Evolutionary conservation across 352 stramenopile genomes (phyloP).

Genomic region (Aphanomyces cochlioides): DNA sequence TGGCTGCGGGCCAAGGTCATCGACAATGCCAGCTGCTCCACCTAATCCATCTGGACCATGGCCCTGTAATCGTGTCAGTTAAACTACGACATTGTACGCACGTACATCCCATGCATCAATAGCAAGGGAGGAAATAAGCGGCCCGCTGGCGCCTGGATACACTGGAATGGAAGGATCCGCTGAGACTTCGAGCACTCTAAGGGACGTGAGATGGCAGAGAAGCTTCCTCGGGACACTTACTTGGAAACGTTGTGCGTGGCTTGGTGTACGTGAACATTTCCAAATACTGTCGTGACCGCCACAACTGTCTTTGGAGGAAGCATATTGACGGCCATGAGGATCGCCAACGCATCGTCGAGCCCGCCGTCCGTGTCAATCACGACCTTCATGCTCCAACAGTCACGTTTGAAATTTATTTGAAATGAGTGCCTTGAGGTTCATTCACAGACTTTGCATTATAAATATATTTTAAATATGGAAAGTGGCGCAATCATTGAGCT

Average conservation of each 20-base stretch:
- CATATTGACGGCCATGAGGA: slow-evolving; percentile 67
- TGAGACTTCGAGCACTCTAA: slow-evolving; percentile 60
- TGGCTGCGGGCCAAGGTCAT: background rate
- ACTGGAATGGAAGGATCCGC: slow-evolving; percentile 50
- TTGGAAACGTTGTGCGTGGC: slow-evolving; percentile 77
- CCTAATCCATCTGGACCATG: slow-evolving; percentile 72
- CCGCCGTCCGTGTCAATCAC: slow-evolving; percentile 77
- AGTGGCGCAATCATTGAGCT: background rate
- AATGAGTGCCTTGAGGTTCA: background rate
- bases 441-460: background rate
- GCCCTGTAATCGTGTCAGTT: slow-evolving; percentile 34
- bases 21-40: slow-evolving; percentile 42
- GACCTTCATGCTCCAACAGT: slow-evolving; percentile 38
- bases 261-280: slow-evolving; percentile 77
- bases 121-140: slow-evolving; percentile 62
- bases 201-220: background rate
- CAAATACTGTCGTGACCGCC: slow-evolving; percentile 75
- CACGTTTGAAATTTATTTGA: slow-evolving; percentile 8
- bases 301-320: slow-evolving; percentile 54
- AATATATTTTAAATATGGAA: background rate
- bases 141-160: slow-evolving; percentile 56
- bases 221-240: slow-evolving; percentile 36
- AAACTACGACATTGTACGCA: no score
- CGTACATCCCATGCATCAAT: slow-evolving; percentile 52
- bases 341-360: slow-evolving; percentile 70